A percentile compares a stretch with the other conserved stretches of the same genome.
Evolutionary conservation across 1,139 yeast species (phyloP).

Genomic region (Scheffersomyces parashehatae): DNA sequence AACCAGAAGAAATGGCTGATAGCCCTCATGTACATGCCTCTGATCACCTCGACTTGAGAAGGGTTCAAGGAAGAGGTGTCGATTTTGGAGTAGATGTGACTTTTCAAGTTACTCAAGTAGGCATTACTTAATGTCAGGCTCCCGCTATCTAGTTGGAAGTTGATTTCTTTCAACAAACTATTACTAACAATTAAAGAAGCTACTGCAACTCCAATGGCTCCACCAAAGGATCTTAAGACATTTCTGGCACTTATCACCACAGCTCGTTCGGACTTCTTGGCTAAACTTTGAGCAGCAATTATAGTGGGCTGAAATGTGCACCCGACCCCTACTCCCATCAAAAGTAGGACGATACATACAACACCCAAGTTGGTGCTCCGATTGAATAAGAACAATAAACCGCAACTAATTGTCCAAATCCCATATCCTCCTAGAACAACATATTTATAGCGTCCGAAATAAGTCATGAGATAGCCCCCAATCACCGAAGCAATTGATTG

Average conservation of each 20-base stretch:
- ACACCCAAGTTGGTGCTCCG: constrained; percentile 12
- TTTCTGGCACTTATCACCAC: constrained; percentile 22
- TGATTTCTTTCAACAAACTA: constrained; percentile 14
- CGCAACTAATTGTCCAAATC: constrained; percentile 17
- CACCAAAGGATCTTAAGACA: constrained; percentile 22
- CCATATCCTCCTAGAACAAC: constrained; percentile 14
- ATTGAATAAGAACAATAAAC: constrained; percentile 14
- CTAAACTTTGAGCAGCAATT: constrained; percentile 23
- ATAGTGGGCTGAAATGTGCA: constrained; percentile 24
- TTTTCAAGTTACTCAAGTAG: constrained; percentile 13
- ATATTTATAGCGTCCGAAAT: constrained; percentile 17
- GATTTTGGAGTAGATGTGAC: constrained; percentile 15
- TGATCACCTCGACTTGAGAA: constrained; percentile 12
- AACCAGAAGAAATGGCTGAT: constrained; percentile 17
- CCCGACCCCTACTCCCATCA: constrained; percentile 21
- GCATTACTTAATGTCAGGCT: constrained; percentile 7
- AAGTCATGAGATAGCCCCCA: constrained; percentile 18
- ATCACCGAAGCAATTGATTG: constrained; percentile 16
- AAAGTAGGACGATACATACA: constrained; percentile 14
- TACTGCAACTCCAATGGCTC: constrained; percentile 21
- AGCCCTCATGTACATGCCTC: constrained; percentile 19
- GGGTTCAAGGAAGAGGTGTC: constrained; percentile 9
- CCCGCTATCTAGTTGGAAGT: constrained; percentile 4
- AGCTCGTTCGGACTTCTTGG: constrained; percentile 20
- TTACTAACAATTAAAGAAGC: constrained; percentile 19